phyloP scores from a whole-genome alignment of 345 rosid species.

The Reutealis trisperma region DNA sequence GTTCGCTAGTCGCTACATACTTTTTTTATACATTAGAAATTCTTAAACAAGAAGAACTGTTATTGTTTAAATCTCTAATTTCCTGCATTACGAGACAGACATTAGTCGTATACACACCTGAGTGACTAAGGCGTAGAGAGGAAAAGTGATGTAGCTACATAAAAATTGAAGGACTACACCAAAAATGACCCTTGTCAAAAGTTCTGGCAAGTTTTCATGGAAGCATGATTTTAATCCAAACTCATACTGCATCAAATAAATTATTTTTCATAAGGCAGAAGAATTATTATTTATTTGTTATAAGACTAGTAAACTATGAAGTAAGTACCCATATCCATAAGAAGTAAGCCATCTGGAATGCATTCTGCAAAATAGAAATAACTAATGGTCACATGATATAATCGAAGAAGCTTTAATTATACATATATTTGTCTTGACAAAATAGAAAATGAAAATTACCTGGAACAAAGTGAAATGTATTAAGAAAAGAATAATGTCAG shows the following conservation, averaged over 20 bases:
- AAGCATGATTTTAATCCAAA: constrained; percentile 40
- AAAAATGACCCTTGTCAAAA: constrained; percentile 23
- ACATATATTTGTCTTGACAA: too few species aligned
- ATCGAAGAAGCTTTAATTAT: too few species aligned
- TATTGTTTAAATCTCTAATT: too few species aligned
- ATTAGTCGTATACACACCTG: constrained; percentile 24
- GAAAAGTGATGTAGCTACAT: constrained; percentile 51
- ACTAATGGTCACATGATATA: background rate
- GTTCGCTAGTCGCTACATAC: too few species aligned
- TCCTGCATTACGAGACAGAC: too few species aligned
- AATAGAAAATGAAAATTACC: constrained; percentile 13
- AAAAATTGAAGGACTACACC: constrained; percentile 39
- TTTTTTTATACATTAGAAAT: too few species aligned
- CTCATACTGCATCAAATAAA: constrained; percentile 34
- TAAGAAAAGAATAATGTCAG: constrained; percentile 39
- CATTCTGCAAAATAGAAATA: constrained; percentile 5
- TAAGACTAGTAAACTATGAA: background rate
- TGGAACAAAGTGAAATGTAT: constrained; percentile 48
- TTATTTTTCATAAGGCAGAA: background rate
- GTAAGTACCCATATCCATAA: constrained; percentile 17
- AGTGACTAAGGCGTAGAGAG: constrained; percentile 43
- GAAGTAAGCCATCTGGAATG: constrained; percentile 19
- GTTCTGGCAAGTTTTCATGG: constrained; percentile 26
- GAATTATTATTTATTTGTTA: background rate
- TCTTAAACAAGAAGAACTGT: too few species aligned